Evolutionary conservation across 768 basidiomycete genomes (phyloP).

Genomic region (Lactarius vividus): DNA sequence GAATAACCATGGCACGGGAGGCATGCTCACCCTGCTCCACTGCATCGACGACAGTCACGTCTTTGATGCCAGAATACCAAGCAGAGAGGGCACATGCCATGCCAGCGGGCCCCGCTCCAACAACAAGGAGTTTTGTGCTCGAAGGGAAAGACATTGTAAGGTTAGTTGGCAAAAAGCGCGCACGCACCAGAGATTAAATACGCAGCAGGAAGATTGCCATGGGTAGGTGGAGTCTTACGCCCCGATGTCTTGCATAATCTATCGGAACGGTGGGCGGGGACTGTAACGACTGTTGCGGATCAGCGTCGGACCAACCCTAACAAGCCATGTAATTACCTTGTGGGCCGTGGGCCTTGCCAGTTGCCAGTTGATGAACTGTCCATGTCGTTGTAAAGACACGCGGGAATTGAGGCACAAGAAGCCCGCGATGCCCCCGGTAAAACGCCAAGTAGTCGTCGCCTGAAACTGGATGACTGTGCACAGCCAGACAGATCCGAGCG

Average conservation of each 20-base stretch:
- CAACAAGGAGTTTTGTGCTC: conserved; percentile 44
- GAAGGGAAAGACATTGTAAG: conserved; percentile 34
- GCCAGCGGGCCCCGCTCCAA: conserved; percentile 51
- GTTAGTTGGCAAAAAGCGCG: neutral
- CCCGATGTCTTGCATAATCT: neutral
- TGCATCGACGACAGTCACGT: conserved; percentile 47
- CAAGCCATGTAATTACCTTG: neutral
- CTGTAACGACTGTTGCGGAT: too few relatives aligned
- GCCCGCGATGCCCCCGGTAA: neutral
- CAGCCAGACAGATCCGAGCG: neutral
- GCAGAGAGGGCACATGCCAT: conserved; percentile 48
- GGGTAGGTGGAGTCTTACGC: neutral
- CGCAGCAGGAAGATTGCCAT: neutral
- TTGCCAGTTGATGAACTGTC: too few relatives aligned
- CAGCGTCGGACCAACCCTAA: too few relatives aligned
- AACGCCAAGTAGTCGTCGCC: neutral
- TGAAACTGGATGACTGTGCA: neutral
- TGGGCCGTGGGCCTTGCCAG: too few relatives aligned
- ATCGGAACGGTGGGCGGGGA: neutral
- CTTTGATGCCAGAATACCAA: conserved; percentile 40
- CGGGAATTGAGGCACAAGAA: too few relatives aligned
- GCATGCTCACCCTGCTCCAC: conserved; percentile 34
- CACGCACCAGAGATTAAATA: conserved; percentile 5
- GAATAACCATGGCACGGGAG: conserved; percentile 47
- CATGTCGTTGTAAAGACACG: neutral